Conservation (phyloP, 164 flowering plant genomes). For the Vitis rupestris region DNA sequence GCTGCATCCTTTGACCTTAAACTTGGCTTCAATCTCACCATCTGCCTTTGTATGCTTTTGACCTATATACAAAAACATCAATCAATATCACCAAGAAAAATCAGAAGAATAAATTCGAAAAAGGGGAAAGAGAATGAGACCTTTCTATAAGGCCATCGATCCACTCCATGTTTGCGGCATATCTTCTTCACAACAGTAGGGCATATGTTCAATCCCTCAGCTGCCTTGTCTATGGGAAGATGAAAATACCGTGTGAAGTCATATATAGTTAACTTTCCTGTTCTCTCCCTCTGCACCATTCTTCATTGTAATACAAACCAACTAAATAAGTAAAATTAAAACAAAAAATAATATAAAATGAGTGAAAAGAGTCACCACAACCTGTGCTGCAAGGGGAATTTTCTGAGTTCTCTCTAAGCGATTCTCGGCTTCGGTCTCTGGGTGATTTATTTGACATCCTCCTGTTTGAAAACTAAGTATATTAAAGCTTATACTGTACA, state of each 20-base stretch:
- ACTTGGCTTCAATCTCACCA: constrained; percentile 3
- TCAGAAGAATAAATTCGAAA: not conserved
- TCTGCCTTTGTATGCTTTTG: constrained; percentile 25
- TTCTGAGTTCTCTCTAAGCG: constrained; percentile 3
- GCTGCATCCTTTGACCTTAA: constrained; percentile 18
- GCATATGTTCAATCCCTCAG: constrained; percentile 35
- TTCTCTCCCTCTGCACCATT: constrained; percentile 51
- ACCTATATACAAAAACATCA: constrained; percentile 19
- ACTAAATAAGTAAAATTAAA: not conserved
- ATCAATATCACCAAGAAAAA: too few relatives aligned
- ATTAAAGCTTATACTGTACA: too few relatives aligned
- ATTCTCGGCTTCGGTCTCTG: not conserved
- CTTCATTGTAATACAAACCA: not conserved
- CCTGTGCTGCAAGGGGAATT: constrained; percentile 28
- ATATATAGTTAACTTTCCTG: constrained; percentile 35
- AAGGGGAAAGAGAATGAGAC: constrained; percentile 19
- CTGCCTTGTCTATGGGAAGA: constrained; percentile 48
- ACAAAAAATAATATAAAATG: not conserved
- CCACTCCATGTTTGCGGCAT: constrained; percentile 33
- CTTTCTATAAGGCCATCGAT: constrained; percentile 69
- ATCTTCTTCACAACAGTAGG: constrained; percentile 57
- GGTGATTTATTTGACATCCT: not conserved
- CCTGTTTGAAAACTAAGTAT: not conserved
- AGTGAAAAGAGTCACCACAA: constrained; percentile 4
- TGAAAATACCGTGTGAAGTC: constrained; percentile 43